These are phyloP conservation scores for Phytophthora hibernalis DNA, from an alignment of 352 stramenopile species.

Conservation along the genomic window DNA sequence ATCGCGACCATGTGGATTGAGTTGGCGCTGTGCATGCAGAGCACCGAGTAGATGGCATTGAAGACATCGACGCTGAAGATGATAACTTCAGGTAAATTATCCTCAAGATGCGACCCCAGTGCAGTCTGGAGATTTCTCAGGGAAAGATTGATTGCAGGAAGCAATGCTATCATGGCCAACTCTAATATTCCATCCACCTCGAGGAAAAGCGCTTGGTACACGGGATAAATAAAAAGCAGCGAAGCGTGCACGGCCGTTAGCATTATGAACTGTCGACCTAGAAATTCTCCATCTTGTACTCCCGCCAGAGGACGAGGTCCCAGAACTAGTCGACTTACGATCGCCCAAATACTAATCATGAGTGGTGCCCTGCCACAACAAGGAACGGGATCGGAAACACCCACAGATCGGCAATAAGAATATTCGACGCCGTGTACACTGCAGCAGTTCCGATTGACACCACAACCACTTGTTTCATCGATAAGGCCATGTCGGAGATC, in stretches of 20 bases:
- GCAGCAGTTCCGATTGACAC: conserved; percentile 15
- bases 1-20: conserved; percentile 32
- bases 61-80: conserved; percentile 51
- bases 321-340: conserved; percentile 24
- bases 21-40: conserved; percentile 44
- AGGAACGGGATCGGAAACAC: conserved; percentile 52
- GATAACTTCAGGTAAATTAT: conserved; percentile 37
- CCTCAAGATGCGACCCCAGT: conserved; percentile 34
- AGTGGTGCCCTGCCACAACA: conserved; percentile 29
- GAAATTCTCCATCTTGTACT: conserved; percentile 28
- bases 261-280: conserved; percentile 24
- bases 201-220: conserved; percentile 43
- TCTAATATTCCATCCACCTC: conserved; percentile 15
- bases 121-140: conserved; percentile 49
- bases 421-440: conserved; percentile 21
- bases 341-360: conserved; percentile 29
- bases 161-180: conserved; percentile 28
- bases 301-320: conserved; percentile 11
- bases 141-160: conserved; percentile 44
- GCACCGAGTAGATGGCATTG: conserved; percentile 45
- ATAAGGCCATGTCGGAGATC: conserved; percentile 32
- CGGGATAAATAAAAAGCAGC: conserved; percentile 45
- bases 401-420: conserved; percentile 38
- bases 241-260: conserved; percentile 31
- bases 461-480: conserved; percentile 16